Evolutionary conservation across 1,284 basidiomycete genomes (phyloP).

Genomic region (Microbotryum saponariae): DNA sequence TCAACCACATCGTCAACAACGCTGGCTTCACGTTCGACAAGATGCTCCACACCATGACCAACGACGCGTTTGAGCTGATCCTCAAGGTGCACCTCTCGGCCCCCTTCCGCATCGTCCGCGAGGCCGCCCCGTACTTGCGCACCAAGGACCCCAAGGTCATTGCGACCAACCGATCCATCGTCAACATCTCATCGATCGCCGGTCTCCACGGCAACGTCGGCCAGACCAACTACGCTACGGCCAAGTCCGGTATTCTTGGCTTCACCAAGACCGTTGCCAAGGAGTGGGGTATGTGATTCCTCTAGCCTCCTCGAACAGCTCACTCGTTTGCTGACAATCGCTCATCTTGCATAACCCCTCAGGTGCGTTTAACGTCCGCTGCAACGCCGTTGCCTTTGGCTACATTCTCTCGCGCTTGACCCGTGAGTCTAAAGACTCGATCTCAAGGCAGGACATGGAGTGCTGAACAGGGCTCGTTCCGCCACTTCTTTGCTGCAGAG

Average conservation of each 20-base stretch:
- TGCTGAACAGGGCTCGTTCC: constrained; percentile 37
- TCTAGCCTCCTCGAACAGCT: not conserved
- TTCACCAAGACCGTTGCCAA: constrained; percentile 65
- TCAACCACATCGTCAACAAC: constrained; percentile 63
- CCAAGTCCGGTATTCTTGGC: constrained; percentile 66
- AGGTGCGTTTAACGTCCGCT: constrained; percentile 59
- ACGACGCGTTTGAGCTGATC: constrained; percentile 73
- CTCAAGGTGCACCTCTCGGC: constrained; percentile 70
- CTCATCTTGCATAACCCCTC: not conserved
- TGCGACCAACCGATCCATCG: constrained; percentile 63
- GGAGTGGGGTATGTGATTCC: constrained; percentile 59
- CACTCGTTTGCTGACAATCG: too few relatives aligned
- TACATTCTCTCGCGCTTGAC: constrained; percentile 54
- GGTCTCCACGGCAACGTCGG: constrained; percentile 77
- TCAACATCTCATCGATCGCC: constrained; percentile 60
- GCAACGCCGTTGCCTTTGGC: constrained; percentile 72
- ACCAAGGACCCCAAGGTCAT: constrained; percentile 52
- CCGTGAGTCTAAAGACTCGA: not conserved
- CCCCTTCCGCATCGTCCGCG: constrained; percentile 76
- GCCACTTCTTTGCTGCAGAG: constrained; percentile 43
- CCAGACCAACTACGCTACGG: constrained; percentile 58
- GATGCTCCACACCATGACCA: constrained; percentile 79
- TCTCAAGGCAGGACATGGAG: too few relatives aligned
- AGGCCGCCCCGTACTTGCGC: constrained; percentile 75
- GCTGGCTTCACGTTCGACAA: constrained; percentile 60